Evolutionary conservation across 2,329 filamentous ascomycete species (phyloP), one percentile per base, ranked within the genome.

Genomic region (Hypoxylon sp.): DNA sequence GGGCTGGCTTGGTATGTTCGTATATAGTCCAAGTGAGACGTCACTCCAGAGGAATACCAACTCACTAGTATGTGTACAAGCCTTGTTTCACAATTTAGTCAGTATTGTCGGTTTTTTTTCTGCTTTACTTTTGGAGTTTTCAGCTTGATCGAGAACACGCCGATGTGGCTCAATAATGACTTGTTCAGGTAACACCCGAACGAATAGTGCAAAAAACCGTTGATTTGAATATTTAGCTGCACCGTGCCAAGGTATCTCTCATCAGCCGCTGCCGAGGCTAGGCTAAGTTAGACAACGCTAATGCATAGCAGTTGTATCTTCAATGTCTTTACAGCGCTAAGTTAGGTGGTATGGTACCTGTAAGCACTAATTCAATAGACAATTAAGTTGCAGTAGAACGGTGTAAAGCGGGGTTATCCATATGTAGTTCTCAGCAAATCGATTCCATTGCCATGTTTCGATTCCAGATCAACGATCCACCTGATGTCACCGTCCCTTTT

Each of bases 401-500:
- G 30, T 29, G 34, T 29, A 38, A n/a, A 49, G 53, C 49, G 45
- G 56, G 56, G 45, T 54, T n/a, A n/a, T n/a, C 41, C 13, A 15
- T 37, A 48, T 40, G 2, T 13, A 25, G 31, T 32, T 42, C 31
- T 35, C 23, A 36, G 48, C 27, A 48, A 52, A 45, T 52, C 27
- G 43, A 44, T 49, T 47, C 8, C 43, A 40, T 41, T 31, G 13
- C 21, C 32, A 44, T 30, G 37, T 45, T 48, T 48, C 37, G 31
- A 48, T 51, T 34, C 7, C 4, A 45, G 48, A 52, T 52, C 47
- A 45, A 44, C 15, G 43, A 41, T 45, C 52, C 47, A 52, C 48
- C 47, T 56, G 52, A 57, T 54, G 46, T 55, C 50, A 57, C 54
- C 19, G 30, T n/a, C 42, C 9, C 9, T n/a, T n/a, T n/a, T n/a